phyloP scores from a whole-genome alignment of 768 basidiomycete species.

The Lactarius deliciosus region DNA sequence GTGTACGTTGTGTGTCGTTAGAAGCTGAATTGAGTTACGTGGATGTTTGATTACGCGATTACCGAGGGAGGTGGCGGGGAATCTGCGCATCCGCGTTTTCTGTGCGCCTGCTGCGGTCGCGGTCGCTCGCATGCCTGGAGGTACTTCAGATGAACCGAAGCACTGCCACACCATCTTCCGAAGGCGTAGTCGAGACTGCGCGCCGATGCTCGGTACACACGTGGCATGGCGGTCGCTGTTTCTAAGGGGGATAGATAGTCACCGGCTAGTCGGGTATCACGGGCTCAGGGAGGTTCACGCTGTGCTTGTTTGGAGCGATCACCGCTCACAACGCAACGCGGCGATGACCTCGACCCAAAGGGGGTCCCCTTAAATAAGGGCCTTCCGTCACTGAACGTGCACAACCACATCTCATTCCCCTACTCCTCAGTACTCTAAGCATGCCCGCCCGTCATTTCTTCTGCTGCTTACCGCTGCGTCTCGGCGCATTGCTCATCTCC shows the following conservation, averaged over 20 bases:
- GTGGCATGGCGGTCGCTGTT: not conserved
- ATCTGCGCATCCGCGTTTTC: not conserved
- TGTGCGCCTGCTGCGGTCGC: not conserved
- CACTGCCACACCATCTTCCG: not conserved
- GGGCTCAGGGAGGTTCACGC: not conserved
- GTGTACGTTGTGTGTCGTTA: not conserved
- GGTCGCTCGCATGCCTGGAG: not conserved
- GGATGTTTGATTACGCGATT: not conserved
- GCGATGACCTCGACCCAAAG: not conserved
- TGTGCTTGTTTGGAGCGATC: not conserved
- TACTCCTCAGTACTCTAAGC: not conserved
- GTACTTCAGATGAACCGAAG: not conserved
- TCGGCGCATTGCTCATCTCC: constrained; percentile 28
- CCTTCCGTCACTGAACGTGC: not conserved
- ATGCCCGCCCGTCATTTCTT: constrained; percentile 28
- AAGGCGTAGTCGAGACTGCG: not conserved
- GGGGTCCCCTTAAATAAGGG: not conserved
- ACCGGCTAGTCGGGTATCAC: not conserved
- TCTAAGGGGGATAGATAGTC: not conserved
- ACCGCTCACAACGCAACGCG: not conserved
- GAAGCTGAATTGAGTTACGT: no score
- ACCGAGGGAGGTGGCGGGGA: not conserved
- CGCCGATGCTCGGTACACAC: not conserved
- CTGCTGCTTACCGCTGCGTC: constrained; percentile 28
- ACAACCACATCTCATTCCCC: not conserved